These are phyloP conservation scores for Thuidium tamariscinum DNA, from an alignment of 225 moss, liverwort and hornwort genomes.

Conservation along the genomic window DNA sequence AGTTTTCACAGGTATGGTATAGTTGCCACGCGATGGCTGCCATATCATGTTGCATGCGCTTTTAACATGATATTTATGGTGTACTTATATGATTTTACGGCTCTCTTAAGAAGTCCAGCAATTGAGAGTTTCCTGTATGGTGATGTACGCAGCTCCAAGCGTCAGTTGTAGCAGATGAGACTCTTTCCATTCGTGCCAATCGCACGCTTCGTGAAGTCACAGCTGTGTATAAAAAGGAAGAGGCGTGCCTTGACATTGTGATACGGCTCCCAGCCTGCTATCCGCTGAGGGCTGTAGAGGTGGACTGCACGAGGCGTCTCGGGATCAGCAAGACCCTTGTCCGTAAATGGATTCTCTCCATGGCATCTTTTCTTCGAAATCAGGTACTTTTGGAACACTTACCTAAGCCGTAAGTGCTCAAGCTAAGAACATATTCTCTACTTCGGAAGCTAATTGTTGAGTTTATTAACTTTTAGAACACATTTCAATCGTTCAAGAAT, in stretches of 20 bases:
- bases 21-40: background rate
- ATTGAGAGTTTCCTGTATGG: background rate
- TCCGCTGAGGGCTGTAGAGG: constrained; percentile 76
- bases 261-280: constrained; percentile 82
- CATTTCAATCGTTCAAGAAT: background rate
- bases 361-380: constrained; percentile 84
- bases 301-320: constrained; percentile 77
- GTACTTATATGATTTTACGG: background rate
- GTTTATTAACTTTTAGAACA: background rate
- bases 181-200: constrained; percentile 77
- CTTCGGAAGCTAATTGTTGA: background rate
- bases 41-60: background rate
- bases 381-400: constrained; percentile 42
- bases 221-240: constrained; percentile 89
- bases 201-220: constrained; percentile 77
- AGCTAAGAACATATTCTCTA: background rate
- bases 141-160: constrained; percentile 66
- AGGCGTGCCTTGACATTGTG: constrained; percentile 86
- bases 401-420: background rate
- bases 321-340: constrained; percentile 82
- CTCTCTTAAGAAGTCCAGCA: background rate
- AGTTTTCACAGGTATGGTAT: constrained; percentile 66
- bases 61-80: background rate
- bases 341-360: constrained; percentile 97
- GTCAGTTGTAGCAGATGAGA: constrained; percentile 75